These are phyloP conservation scores for Acanthamoeba castellanii DNA, from an alignment of 208 protist species.

Conservation along the genomic window DNA sequence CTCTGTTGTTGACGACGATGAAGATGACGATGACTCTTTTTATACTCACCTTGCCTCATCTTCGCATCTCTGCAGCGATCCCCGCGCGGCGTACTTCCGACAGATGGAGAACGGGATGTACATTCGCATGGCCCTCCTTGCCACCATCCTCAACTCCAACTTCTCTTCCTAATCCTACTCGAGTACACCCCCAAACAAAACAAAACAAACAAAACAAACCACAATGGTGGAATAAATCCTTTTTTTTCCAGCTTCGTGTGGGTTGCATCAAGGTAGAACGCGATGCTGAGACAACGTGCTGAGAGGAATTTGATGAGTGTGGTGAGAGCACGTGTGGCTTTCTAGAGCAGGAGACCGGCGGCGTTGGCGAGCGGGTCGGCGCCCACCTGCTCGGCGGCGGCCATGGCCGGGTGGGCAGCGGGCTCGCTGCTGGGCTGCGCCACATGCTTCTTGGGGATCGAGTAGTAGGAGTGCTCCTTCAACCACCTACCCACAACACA, in stretches of 20 bases:
- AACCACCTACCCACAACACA: constrained; percentile 19
- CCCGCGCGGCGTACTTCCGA: constrained; percentile 97
- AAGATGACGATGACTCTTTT: neutral
- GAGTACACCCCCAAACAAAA: no score
- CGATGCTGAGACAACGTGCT: no score
- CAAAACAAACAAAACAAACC: no score
- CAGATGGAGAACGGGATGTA: constrained; percentile 98
- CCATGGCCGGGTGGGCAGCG: neutral
- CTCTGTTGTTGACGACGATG: neutral
- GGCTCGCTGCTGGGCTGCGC: neutral
- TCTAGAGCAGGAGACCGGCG: neutral
- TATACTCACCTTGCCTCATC: neutral
- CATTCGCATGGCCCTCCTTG: constrained; percentile 98
- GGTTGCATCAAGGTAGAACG: no score
- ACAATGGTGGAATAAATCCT: no score
- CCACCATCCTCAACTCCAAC: constrained; percentile 58
- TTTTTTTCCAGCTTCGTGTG: no score
- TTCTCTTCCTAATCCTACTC: constrained; percentile 16
- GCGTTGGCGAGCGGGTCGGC: neutral
- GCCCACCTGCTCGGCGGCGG: neutral
- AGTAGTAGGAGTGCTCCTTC: constrained; percentile 20
- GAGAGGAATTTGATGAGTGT: neutral
- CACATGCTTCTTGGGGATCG: constrained; percentile 2
- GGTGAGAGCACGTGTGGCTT: neutral
- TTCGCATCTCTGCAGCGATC: constrained; percentile 91